Evolutionary conservation across 163 green algal genomes (phyloP).

Genomic region (Chlamydomonas reinhardtii): DNA sequence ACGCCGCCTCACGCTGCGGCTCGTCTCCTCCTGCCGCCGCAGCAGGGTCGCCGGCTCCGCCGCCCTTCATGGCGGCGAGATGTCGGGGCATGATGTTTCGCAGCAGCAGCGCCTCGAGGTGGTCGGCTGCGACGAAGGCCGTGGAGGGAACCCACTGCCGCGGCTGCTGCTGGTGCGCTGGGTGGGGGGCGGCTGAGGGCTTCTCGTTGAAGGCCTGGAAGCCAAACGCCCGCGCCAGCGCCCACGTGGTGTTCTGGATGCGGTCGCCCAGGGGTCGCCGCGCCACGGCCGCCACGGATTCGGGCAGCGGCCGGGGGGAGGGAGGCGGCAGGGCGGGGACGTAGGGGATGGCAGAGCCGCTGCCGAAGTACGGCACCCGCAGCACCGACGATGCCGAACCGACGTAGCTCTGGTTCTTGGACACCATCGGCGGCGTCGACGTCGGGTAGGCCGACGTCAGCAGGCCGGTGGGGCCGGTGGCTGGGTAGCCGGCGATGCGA

Average conservation of each 20-base stretch:
- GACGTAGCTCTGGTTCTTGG: too few species aligned
- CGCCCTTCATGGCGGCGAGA: neutral
- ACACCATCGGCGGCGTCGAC: too few species aligned
- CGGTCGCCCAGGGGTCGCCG: constrained; percentile 16
- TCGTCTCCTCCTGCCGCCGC: neutral
- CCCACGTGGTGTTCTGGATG: constrained; percentile 27
- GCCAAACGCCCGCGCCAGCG: neutral
- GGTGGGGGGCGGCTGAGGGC: neutral
- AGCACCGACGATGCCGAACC: too few species aligned
- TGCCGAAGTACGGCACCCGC: too few species aligned
- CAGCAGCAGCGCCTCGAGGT: constrained; percentile 43
- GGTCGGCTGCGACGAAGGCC: constrained; percentile 70
- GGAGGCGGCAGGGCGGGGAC: neutral
- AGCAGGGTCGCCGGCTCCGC: neutral
- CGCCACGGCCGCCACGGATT: constrained; percentile 3
- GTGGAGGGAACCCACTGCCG: constrained; percentile 53
- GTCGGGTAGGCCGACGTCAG: too few species aligned
- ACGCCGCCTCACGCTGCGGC: constrained; percentile 6
- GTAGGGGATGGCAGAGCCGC: neutral
- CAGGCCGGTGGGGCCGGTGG: too few species aligned
- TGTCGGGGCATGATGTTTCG: neutral
- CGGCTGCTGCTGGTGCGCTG: neutral
- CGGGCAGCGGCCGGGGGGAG: neutral
- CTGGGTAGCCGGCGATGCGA: too few species aligned
- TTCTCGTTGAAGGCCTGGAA: constrained; percentile 10